Percentiles rank a stretch among this genome's conserved stretches.
Conservation (phyloP, 1,139 yeast genomes). For the Blastobotrys ciferrii region DNA sequence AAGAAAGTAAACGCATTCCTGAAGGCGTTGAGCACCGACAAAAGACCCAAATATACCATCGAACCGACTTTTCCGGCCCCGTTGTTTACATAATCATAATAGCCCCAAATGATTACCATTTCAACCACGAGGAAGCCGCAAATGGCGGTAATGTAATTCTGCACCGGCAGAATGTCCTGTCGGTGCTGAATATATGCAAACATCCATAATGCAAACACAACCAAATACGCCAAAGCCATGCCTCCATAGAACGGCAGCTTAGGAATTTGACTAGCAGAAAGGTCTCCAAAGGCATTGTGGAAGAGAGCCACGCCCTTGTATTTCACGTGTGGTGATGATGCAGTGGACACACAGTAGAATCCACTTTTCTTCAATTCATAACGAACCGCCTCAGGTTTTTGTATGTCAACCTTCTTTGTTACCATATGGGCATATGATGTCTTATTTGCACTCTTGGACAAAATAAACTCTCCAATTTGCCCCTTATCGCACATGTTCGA, state of each 20-base stretch:
- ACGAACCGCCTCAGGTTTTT: slow-evolving; percentile 59
- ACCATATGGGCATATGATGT: slow-evolving; percentile 52
- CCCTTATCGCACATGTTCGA: slow-evolving; percentile 54
- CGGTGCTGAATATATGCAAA: slow-evolving; percentile 86
- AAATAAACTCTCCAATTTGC: slow-evolving; percentile 61
- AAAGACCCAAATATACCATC: slow-evolving; percentile 69
- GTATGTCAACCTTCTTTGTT: slow-evolving; percentile 53
- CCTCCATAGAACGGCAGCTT: slow-evolving; percentile 87
- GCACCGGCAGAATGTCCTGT: slow-evolving; percentile 84
- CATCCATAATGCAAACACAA: slow-evolving; percentile 75
- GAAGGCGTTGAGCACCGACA: slow-evolving; percentile 74
- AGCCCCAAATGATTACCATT: slow-evolving; percentile 86
- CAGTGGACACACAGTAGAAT: slow-evolving; percentile 84
- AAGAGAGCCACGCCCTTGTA: slow-evolving; percentile 70
- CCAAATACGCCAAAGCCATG: slow-evolving; percentile 77
- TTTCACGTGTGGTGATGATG: slow-evolving; percentile 40
- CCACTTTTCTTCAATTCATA: slow-evolving; percentile 77
- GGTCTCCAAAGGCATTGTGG: slow-evolving; percentile 87
- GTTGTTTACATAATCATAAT: slow-evolving; percentile 79
- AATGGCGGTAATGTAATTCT: slow-evolving; percentile 83
- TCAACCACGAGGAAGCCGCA: slow-evolving; percentile 80
- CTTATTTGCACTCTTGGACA: slow-evolving; percentile 41
- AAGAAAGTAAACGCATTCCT: slow-evolving; percentile 88
- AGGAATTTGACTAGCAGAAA: slow-evolving; percentile 88
- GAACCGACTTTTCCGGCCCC: slow-evolving; percentile 59